Conservation (phyloP, 768 basidiomycete genomes). For the Lactarius psammicola region DNA sequence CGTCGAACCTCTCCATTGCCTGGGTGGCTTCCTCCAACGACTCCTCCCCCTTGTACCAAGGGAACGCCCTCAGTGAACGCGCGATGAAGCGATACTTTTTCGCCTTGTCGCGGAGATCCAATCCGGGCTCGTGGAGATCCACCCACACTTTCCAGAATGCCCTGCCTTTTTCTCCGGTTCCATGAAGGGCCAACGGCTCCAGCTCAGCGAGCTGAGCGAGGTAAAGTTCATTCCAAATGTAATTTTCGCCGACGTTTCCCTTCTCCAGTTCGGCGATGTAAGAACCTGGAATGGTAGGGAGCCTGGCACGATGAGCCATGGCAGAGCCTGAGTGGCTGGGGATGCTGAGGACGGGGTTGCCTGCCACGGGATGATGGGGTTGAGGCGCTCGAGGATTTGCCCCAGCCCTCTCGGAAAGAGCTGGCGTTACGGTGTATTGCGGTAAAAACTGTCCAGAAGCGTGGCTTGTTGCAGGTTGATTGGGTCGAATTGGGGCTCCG, state of each 20-base stretch:
- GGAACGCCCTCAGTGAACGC: neutral
- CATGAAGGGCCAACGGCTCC: neutral
- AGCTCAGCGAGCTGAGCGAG: neutral
- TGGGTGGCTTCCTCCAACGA: slow-evolving; percentile 2
- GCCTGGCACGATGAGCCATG: neutral
- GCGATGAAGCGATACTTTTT: neutral
- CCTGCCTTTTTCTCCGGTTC: neutral
- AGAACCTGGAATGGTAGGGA: neutral
- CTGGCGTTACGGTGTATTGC: neutral
- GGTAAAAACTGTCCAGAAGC: neutral
- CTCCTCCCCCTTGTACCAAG: slow-evolving; percentile 7
- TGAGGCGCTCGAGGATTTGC: neutral
- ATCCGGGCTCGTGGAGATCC: slow-evolving; percentile 2
- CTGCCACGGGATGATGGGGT: neutral
- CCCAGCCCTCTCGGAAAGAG: neutral
- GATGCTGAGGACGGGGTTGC: neutral
- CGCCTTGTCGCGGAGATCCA: neutral
- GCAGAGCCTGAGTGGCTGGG: neutral
- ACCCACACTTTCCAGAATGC: slow-evolving; percentile 9
- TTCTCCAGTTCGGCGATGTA: neutral
- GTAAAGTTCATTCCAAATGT: neutral
- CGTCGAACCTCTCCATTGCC: neutral
- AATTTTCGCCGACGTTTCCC: neutral
- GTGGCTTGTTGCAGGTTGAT: neutral
- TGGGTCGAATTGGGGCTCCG: neutral